These are phyloP conservation scores for Puccinellia tenuiflora DNA, from an alignment of 176 grass and related monocot species.

Conservation along the genomic window DNA sequence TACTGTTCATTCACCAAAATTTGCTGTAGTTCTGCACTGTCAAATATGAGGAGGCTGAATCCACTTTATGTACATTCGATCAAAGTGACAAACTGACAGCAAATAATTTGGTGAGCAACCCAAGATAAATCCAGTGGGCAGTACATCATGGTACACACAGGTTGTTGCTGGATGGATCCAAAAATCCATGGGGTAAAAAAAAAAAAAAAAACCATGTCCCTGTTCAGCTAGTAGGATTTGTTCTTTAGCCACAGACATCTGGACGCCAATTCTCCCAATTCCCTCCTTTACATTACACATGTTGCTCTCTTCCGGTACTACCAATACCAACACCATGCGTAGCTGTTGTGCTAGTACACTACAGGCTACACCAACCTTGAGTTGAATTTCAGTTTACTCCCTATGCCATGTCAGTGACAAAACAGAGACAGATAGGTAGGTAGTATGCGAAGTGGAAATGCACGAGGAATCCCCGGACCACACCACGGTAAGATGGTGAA, in stretches of 20 bases:
- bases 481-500: not conserved
- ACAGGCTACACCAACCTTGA: not conserved
- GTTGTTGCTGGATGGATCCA: constrained; percentile 20
- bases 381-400: not conserved
- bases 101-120: not conserved
- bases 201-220: not conserved
- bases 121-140: not conserved
- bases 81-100: not conserved
- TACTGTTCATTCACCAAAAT: not conserved
- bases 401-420: constrained; percentile 12
- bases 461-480: constrained; percentile 3
- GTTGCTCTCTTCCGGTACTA: constrained; percentile 9
- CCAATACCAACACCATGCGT: not conserved
- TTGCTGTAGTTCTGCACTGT: not conserved
- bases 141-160: not conserved
- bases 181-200: not conserved
- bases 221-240: constrained; percentile 10
- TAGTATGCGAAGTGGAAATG: not conserved
- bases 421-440: not conserved
- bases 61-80: not conserved
- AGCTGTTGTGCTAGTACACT: not conserved
- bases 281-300: not conserved
- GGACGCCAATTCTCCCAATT: not conserved
- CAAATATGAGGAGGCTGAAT: not conserved
- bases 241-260: not conserved